Evolutionary conservation across 345 rosid species (phyloP).

Genomic region (Rhizophora mangle): DNA sequence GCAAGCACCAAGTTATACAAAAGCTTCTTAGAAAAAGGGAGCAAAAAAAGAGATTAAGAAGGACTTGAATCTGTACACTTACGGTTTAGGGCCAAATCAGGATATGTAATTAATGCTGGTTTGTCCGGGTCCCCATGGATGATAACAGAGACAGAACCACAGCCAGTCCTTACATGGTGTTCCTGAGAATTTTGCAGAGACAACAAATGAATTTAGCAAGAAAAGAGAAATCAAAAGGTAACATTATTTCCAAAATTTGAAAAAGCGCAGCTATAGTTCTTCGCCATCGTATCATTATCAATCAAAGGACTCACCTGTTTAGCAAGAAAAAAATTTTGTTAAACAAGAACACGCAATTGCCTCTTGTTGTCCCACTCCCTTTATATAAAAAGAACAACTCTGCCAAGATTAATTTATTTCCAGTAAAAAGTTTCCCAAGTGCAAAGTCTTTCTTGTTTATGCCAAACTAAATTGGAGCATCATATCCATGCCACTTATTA

Average conservation of each 20-base stretch:
- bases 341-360: constrained; percentile 20
- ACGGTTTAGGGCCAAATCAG: constrained; percentile 84
- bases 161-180: constrained; percentile 62
- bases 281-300: constrained; percentile 26
- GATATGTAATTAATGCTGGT: constrained; percentile 85
- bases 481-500: constrained; percentile 7
- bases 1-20: neutral
- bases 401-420: constrained; percentile 28
- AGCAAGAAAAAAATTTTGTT: constrained; percentile 13
- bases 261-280: neutral
- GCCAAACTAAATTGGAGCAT: constrained; percentile 19
- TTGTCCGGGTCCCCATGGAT: constrained; percentile 78
- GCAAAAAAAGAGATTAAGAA: neutral
- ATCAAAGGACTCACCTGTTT: constrained; percentile 15
- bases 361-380: constrained; percentile 8
- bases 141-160: constrained; percentile 78
- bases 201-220: constrained; percentile 10
- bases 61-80: constrained; percentile 31
- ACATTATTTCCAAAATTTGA: neutral
- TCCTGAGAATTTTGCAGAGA: constrained; percentile 46
- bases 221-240: neutral
- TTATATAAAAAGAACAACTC: constrained; percentile 16
- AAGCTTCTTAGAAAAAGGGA: neutral
- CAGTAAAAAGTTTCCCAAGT: constrained; percentile 47
- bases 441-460: constrained; percentile 31